Evolutionary conservation across 2,329 filamentous ascomycete genomes (phyloP), one percentile per base, ranked within the genome.

Genomic region (Amauroascus verrucosus): DNA sequence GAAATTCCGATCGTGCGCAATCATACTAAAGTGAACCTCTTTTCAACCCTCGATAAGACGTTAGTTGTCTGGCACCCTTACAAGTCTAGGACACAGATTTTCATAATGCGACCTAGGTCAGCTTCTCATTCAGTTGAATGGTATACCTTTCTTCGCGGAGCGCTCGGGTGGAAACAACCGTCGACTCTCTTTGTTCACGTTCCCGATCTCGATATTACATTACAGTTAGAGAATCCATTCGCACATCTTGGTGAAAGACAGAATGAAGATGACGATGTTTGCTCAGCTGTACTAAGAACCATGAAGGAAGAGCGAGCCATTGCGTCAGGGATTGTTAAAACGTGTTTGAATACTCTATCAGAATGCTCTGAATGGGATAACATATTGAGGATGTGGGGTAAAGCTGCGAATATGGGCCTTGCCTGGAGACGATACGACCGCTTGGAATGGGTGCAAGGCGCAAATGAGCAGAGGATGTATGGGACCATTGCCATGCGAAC

Each of bases 381-480:
- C 46, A 74, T 85, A 1, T 62, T 84, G 11, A 72, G 77, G 33
- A 64, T 71, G n/a, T 85, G 82, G 82, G 71, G 74, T 3, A 74
- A 74, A 48, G 69, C 75, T 20, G 75, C 79, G 55, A 77, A 77
- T 24, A 79, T 85, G 63, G 82, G 82, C 2, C 72, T 85, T 46
- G 82, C 80, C 2, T 85, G 82, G 82, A 83, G 82, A 65, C 74
- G 82, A 44, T 85, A 85, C 61, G 82, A 85, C 61, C 75, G 82
- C 22, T 69, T 85, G 14, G 82, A 85, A 66, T 85, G 82, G 82
- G 72, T 85, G 3, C 76, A 83, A 64, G 82, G 82, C 14, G 71
- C 72, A 9, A 82, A 83, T 51, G 82, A 85, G 62, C 75, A 80
- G 58, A 80, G 78, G 56, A 85, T 85, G 82, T 84, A 84, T 58